These are phyloP conservation scores for Mesostigma viride DNA, from an alignment of 139 green algal species.

Conservation along the genomic window DNA sequence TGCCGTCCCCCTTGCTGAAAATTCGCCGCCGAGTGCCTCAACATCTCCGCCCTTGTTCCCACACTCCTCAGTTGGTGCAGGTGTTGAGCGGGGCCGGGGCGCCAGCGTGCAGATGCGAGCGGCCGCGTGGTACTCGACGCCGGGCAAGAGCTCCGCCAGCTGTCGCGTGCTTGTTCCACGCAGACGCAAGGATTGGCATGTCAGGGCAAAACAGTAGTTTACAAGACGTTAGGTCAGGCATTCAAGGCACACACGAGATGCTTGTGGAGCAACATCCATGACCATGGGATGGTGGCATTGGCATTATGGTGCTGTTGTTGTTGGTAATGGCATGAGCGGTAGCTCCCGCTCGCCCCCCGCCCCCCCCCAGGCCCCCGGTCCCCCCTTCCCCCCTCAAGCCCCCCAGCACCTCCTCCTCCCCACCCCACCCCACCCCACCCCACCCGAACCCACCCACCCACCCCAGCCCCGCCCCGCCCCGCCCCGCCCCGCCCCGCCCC, in stretches of 20 bases:
- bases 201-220: conserved; percentile 9
- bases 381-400: background rate
- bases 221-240: too few relatives aligned
- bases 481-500: background rate
- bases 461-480: too few relatives aligned
- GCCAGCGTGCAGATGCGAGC: background rate
- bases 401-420: background rate
- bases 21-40: too few relatives aligned
- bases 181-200: background rate
- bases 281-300: too few relatives aligned
- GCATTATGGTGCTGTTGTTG: too few relatives aligned
- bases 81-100: too few relatives aligned
- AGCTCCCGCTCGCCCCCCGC: background rate
- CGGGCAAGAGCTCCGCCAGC: background rate
- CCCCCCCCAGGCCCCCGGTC: background rate
- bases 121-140: background rate
- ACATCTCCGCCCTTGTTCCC: too few relatives aligned
- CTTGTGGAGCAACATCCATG: background rate
- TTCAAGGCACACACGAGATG: background rate
- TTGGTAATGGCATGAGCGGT: conserved; percentile 1
- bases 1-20: too few relatives aligned
- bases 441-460: background rate
- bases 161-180: background rate
- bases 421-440: background rate
- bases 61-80: too few relatives aligned